These are phyloP conservation scores for Penicillium digitatum DNA, from an alignment of 2,329 filamentous ascomycete genomes.

Conservation along the genomic window DNA sequence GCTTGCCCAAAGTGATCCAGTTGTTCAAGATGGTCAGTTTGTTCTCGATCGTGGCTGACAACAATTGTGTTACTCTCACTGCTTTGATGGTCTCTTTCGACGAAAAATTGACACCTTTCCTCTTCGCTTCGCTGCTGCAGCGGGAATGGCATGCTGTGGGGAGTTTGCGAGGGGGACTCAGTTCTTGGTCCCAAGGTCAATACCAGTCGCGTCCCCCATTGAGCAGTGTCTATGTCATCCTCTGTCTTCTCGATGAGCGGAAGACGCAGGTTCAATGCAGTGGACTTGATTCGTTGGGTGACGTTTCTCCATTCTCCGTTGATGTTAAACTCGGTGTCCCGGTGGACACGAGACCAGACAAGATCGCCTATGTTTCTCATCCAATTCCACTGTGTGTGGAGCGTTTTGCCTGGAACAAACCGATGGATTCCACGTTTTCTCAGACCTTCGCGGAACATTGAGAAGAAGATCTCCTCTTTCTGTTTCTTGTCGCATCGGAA, in stretches of 20 bases:
- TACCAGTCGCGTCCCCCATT: background rate
- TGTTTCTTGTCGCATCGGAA: constrained; percentile 12
- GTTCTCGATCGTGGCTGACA: background rate
- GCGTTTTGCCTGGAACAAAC: background rate
- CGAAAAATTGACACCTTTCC: background rate
- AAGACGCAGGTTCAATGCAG: constrained; percentile 6
- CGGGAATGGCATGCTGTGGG: background rate
- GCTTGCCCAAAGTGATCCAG: background rate
- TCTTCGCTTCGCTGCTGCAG: background rate
- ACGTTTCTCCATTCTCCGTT: constrained; percentile 15
- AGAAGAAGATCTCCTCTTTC: constrained; percentile 27
- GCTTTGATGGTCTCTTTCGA: background rate
- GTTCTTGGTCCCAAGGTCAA: background rate
- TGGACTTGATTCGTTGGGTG: constrained; percentile 12
- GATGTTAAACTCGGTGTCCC: constrained; percentile 15
- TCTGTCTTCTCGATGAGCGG: background rate
- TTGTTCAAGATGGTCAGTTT: background rate
- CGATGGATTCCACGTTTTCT: constrained; percentile 17
- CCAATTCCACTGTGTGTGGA: constrained; percentile 24
- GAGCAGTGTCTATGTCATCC: background rate
- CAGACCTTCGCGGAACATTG: constrained; percentile 22
- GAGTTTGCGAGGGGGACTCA: background rate
- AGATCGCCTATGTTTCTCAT: constrained; percentile 15
- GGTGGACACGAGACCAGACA: constrained; percentile 26
- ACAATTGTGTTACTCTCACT: background rate